A percentile compares a stretch with the other conserved stretches of the same genome.
Conservation (phyloP, 2,329 filamentous ascomycete species). For the Talaromyces sp. region DNA sequence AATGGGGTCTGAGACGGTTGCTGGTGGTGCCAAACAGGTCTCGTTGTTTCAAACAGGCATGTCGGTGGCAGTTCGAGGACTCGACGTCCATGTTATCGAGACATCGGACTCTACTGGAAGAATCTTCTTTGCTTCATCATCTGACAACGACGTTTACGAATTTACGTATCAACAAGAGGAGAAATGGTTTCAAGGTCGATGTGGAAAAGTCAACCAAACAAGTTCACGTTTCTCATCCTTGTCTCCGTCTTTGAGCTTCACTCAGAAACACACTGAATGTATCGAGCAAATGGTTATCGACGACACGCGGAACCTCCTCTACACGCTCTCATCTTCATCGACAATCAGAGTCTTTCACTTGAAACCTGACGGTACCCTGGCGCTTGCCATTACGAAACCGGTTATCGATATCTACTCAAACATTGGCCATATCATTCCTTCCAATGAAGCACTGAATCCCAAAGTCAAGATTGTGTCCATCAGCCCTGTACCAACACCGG, state of each 20-base stretch:
- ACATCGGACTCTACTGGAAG: constrained; percentile 75
- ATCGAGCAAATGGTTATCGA: constrained; percentile 80
- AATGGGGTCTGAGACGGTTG: constrained; percentile 61
- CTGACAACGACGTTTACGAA: constrained; percentile 85
- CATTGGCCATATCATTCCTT: constrained; percentile 78
- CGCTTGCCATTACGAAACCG: constrained; percentile 53
- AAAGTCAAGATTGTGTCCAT: constrained; percentile 75
- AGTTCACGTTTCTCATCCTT: constrained; percentile 65
- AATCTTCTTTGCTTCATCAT: constrained; percentile 83
- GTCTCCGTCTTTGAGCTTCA: constrained; percentile 37
- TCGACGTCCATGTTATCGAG: constrained; percentile 72
- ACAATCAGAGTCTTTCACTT: constrained; percentile 91
- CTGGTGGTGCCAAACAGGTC: constrained; percentile 66
- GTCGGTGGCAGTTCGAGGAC: constrained; percentile 69
- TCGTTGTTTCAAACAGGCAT: constrained; percentile 86
- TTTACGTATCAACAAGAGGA: constrained; percentile 96
- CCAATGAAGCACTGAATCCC: constrained; percentile 65
- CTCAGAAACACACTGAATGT: constrained; percentile 51
- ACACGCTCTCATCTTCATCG: constrained; percentile 82
- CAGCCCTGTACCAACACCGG: constrained; percentile 76
- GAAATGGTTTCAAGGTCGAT: constrained; percentile 88
- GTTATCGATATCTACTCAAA: constrained; percentile 56
- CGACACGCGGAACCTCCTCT: constrained; percentile 80
- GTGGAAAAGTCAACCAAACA: constrained; percentile 84
- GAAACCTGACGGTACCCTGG: constrained; percentile 54